These are phyloP conservation scores for Coemansia erecta DNA, from an alignment of 192 early-diverging fungal genomes.

Conservation along the genomic window DNA sequence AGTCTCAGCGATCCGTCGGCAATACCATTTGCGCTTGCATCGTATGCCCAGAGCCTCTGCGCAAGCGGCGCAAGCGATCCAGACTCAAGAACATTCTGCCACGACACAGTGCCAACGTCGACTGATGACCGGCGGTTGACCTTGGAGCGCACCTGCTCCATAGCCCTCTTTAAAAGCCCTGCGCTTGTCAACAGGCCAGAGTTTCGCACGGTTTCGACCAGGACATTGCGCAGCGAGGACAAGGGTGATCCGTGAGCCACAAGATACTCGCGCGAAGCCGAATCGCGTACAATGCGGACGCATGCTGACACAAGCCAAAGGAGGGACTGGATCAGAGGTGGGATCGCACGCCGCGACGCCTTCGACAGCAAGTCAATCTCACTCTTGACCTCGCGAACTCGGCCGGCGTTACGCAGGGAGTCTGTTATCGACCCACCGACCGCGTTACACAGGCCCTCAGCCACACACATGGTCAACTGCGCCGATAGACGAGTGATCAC, in stretches of 20 bases:
- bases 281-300: slow-evolving; percentile 22
- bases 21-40: no score
- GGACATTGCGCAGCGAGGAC: slow-evolving; percentile 13
- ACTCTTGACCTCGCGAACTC: slow-evolving; percentile 15
- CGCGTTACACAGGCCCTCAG: slow-evolving; percentile 16
- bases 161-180: slow-evolving; percentile 5
- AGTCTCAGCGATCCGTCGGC: not conserved
- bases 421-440: slow-evolving; percentile 9
- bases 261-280: slow-evolving; percentile 15
- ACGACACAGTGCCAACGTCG: not conserved
- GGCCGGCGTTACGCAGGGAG: not conserved
- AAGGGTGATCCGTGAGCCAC: slow-evolving; percentile 8
- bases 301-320: slow-evolving; percentile 21
- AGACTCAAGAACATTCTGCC: slow-evolving; percentile 5
- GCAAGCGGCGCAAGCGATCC: slow-evolving; percentile 12
- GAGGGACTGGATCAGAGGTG: slow-evolving; percentile 16
- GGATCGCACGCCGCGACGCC: slow-evolving; percentile 12
- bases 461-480: slow-evolving; percentile 13
- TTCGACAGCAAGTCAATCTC: slow-evolving; percentile 15
- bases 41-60: slow-evolving; percentile 14
- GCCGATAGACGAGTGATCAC: slow-evolving; percentile 23
- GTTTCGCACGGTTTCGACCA: slow-evolving; percentile 20
- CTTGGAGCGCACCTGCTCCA: slow-evolving; percentile 13
- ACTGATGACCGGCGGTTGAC: slow-evolving; percentile 10
- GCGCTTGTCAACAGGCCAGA: slow-evolving; percentile 13